Evolutionary conservation across 1,284 basidiomycete species (phyloP).

Genomic region (Mixia osmundae): DNA sequence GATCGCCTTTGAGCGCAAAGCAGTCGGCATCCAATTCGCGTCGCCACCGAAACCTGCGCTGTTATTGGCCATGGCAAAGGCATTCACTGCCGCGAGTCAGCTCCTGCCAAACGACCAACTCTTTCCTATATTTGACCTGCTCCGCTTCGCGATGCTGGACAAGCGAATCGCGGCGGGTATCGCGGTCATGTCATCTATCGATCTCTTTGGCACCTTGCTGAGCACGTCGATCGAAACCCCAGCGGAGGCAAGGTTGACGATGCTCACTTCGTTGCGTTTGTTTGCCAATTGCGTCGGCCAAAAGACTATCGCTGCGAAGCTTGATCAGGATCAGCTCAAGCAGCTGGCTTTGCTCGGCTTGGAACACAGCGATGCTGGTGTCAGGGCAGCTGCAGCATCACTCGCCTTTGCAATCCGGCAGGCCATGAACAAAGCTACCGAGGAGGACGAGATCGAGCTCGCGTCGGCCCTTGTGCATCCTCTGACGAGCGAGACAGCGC

Average conservation of each 20-base stretch:
- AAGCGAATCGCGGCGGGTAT: slow-evolving; percentile 5
- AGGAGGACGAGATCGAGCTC: slow-evolving; percentile 15
- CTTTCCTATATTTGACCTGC: slow-evolving; percentile 17
- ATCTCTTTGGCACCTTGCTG: no score
- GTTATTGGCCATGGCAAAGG: no score
- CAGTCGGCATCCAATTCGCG: no score
- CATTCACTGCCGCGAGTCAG: no score
- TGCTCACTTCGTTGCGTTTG: no score
- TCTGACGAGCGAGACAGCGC: slow-evolving; percentile 5
- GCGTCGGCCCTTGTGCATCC: slow-evolving; percentile 14
- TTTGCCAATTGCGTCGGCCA: no score
- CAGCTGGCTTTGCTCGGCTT: slow-evolving; percentile 12
- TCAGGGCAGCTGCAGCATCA: slow-evolving; percentile 13
- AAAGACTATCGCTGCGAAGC: no score
- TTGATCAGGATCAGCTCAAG: slow-evolving; percentile 7
- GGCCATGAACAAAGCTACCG: slow-evolving; percentile 1
- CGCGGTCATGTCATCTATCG: no score
- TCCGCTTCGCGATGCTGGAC: slow-evolving; percentile 13
- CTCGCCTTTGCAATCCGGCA: slow-evolving; percentile 13
- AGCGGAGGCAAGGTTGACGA: no score
- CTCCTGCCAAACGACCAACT: slow-evolving; percentile 5
- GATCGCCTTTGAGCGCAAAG: no score
- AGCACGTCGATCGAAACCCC: no score
- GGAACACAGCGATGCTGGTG: slow-evolving; percentile 12
- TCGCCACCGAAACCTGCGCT: no score